These are phyloP conservation scores for Capsella rubella DNA, from an alignment of 441 rosid genomes.

Conservation along the genomic window DNA sequence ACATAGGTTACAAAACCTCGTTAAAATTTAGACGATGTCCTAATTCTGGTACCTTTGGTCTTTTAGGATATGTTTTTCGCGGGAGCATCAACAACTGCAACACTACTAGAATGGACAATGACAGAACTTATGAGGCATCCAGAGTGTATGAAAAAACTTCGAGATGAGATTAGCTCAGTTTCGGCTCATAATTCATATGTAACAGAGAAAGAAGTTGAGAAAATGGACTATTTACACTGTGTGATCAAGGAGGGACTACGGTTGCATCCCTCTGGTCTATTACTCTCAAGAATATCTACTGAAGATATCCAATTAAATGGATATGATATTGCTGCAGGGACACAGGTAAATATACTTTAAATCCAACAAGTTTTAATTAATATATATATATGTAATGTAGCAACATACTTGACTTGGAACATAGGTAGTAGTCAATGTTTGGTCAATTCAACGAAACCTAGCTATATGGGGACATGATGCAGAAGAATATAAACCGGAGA, in stretches of 20 bases:
- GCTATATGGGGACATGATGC: constrained; percentile 21
- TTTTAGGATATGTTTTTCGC: constrained; percentile 20
- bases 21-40: not conserved
- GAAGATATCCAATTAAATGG: constrained; percentile 19
- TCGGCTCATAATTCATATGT: not conserved
- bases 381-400: not conserved
- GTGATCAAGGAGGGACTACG: constrained; percentile 16
- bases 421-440: constrained; percentile 1
- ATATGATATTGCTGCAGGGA: constrained; percentile 27
- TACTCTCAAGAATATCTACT: not conserved
- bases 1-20: not conserved
- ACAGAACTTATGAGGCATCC: constrained; percentile 26
- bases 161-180: not conserved
- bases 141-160: constrained; percentile 18
- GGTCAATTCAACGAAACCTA: constrained; percentile 9
- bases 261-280: constrained; percentile 15
- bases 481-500: constrained; percentile 23
- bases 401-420: not conserved
- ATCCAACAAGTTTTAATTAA: not conserved
- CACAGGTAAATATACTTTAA: not conserved
- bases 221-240: not conserved
- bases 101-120: constrained; percentile 26
- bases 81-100: constrained; percentile 1
- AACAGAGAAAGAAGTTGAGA: constrained; percentile 16
- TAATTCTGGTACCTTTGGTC: not conserved